Evolutionary conservation across 169 alveolate species (phyloP).

Genomic region (Amoebophrya sp.): DNA sequence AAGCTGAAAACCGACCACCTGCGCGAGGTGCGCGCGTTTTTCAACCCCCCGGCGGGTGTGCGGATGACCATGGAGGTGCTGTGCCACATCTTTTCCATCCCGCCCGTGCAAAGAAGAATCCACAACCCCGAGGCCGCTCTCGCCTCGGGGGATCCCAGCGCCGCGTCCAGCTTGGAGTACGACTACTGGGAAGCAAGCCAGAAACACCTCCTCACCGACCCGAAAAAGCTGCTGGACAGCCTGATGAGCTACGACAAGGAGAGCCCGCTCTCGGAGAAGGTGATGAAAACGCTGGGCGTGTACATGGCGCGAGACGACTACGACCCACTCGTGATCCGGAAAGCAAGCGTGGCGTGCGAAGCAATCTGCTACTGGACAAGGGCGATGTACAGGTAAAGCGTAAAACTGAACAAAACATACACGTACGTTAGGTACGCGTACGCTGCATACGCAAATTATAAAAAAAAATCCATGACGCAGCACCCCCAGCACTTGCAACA

Average conservation of each 20-base stretch:
- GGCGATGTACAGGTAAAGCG: conserved; percentile 68
- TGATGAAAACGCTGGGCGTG: conserved; percentile 35
- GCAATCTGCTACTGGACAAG: conserved; percentile 61
- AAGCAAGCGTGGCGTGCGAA: conserved; percentile 58
- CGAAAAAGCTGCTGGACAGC: conserved; percentile 43
- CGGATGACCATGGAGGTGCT: conserved; percentile 54
- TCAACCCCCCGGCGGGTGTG: conserved; percentile 50
- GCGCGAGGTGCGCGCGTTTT: conserved; percentile 40
- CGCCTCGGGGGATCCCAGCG: no score
- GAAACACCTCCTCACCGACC: conserved; percentile 33
- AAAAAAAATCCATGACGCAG: no score
- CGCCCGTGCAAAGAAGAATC: no score
- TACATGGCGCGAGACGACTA: conserved; percentile 43
- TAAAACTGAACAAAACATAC: no score
- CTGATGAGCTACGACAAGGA: conserved; percentile 49
- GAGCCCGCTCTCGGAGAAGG: conserved; percentile 32
- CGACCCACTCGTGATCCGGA: conserved; percentile 48
- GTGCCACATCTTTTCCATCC: conserved; percentile 37
- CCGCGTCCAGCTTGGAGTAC: no score
- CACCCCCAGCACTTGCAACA: no score
- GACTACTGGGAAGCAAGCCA: conserved; percentile 52
- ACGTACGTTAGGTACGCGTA: no score
- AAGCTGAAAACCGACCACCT: conserved; percentile 34
- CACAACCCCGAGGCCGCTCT: no score
- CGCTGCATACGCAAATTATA: no score